Percentiles rank a stretch among this genome's conserved stretches.
These are phyloP conservation scores for Wickerhamiella cacticola DNA, from an alignment of 805 yeast genomes.

Conservation along the genomic window DNA sequence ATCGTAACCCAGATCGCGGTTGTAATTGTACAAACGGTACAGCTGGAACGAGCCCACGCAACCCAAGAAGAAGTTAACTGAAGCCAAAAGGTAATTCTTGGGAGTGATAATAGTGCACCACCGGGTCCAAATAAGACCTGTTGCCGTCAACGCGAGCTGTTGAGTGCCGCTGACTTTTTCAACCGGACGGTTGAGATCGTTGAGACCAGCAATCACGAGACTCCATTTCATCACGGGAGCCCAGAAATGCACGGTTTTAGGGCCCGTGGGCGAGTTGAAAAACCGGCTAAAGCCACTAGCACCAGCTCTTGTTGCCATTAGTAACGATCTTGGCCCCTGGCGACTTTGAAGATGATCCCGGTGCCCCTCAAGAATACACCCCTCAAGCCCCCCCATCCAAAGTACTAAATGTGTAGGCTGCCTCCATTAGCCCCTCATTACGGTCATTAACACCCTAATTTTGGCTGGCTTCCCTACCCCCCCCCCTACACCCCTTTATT, in stretches of 20 bases:
- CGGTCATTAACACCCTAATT: too few species aligned
- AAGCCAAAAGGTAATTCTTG: conserved; percentile 72
- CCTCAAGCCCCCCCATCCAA: background rate
- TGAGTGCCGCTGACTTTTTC: conserved; percentile 85
- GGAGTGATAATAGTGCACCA: conserved; percentile 94
- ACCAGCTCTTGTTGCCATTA: conserved; percentile 16
- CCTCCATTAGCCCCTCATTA: too few species aligned
- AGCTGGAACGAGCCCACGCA: conserved; percentile 81
- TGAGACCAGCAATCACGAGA: conserved; percentile 81
- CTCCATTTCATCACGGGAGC: conserved; percentile 57
- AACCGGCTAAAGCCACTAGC: conserved; percentile 45
- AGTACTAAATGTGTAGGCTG: too few species aligned
- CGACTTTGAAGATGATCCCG: background rate
- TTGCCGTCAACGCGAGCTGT: conserved; percentile 72
- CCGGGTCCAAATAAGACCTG: conserved; percentile 95
- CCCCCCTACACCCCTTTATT: too few species aligned
- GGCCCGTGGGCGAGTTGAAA: conserved; percentile 83
- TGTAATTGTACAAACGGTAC: conserved; percentile 54
- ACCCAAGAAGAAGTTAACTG: conserved; percentile 88
- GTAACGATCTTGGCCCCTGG: background rate
- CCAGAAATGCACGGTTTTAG: conserved; percentile 97
- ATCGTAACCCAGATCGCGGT: conserved; percentile 52
- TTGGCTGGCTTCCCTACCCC: too few species aligned
- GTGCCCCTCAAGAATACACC: background rate
- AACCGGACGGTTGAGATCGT: conserved; percentile 80